A percentile compares a stretch with the other conserved stretches of the same genome.
These are phyloP conservation scores for Emydomyces testavorans DNA, from an alignment of 2,329 filamentous ascomycete species.

Conservation along the genomic window DNA sequence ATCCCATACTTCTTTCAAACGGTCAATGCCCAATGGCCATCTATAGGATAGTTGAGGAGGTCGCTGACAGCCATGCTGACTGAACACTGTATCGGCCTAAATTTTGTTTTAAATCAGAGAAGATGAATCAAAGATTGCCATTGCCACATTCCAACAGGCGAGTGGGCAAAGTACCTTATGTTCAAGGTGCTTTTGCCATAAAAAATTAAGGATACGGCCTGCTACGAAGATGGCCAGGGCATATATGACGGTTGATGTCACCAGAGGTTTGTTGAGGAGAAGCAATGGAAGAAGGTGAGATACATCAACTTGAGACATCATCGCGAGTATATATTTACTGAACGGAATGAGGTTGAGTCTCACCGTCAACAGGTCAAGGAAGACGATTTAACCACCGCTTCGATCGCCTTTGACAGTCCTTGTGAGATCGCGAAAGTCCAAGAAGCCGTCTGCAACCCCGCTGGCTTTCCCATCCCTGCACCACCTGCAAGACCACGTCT, in stretches of 20 bases:
- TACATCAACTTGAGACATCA: background rate
- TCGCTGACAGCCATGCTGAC: constrained; percentile 20
- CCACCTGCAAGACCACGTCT: too few relatives aligned
- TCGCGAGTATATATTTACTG: background rate
- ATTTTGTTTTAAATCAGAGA: too few relatives aligned
- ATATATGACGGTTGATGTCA: background rate
- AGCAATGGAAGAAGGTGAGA: background rate
- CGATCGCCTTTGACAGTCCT: too few relatives aligned
- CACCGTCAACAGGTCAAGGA: background rate
- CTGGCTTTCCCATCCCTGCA: too few relatives aligned
- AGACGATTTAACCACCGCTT: background rate
- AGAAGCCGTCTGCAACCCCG: too few relatives aligned
- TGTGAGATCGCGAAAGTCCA: too few relatives aligned
- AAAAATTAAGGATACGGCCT: background rate
- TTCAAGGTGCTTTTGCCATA: background rate
- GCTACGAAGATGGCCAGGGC: background rate
- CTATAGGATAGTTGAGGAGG: constrained; percentile 25
- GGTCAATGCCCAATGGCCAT: constrained; percentile 29
- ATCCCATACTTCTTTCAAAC: constrained; percentile 20
- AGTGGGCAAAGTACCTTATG: too few relatives aligned
- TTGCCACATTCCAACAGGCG: too few relatives aligned
- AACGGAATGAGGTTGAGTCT: background rate
- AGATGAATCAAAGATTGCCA: too few relatives aligned
- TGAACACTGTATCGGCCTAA: too few relatives aligned
- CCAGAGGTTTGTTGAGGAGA: background rate